Base-by-base conservation (phyloP, 208 protist genomes). In the Trypanosoma theileri region DNA sequence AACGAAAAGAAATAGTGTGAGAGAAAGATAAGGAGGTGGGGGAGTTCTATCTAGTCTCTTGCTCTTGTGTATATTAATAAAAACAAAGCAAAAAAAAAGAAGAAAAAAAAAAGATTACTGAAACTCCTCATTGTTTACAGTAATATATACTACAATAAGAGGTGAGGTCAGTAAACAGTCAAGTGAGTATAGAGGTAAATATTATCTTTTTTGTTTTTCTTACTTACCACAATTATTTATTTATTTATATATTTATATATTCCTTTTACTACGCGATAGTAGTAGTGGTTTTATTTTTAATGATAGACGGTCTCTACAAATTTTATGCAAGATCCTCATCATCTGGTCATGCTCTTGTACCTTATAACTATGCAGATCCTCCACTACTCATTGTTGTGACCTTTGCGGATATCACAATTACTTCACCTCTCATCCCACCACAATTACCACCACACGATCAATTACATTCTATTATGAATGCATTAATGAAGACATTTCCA, bases 331-430 rank as follows among this genome's bases (percentile, higher is more conserved):
- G 54, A 26, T 64, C 44, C 21, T 41, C 56, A 21, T 21, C 13
- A 46, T 24, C 1, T 3, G 22, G 26, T 21, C 28, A 28, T 35
- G 40, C 21, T 31, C 1, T 56, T 14, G 28, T 62, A 17, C 24
- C 53, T 8, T 46, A 14, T 14, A 42, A 44, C 14, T 6, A n/a
- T 19, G 12, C 31, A 3, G 12, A 42, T 2, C 17, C 56, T 4
- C 66, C 66, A 9, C 16, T 53, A 57, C 14, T 71, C 12, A n/a
- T 71, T 59, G 58, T 71, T 16, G 58, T 31, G 19, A 64, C 57
- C 26, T 53, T 71, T 17, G 40, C 3, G 6, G 19, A 51, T 51
- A 16, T 35, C 22, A 10, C 28, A 53, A 8, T 44, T n/a, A 17
- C 14, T 6, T 31, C 48, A 42, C 17, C 17, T 22, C 19, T 46